Evolutionary conservation across 257 asterid genomes (phyloP), one percentile per base, ranked within the genome.

Genomic region (Salvia miltiorrhiza): DNA sequence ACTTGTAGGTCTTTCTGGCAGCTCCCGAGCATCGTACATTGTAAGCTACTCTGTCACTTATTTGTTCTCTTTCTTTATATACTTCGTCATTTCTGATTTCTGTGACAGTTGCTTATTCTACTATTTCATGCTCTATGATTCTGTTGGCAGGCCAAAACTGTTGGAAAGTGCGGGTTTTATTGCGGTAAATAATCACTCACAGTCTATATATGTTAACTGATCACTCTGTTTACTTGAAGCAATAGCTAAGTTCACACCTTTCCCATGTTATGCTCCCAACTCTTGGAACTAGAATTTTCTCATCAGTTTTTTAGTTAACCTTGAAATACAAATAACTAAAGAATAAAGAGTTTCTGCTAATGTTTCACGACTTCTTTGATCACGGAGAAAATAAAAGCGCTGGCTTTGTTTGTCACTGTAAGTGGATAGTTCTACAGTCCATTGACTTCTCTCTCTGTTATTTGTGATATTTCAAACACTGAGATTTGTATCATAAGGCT

Each of bases 1-100:
- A 14, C 40, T 69, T 19, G 28, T 62, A 92, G 97, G 97, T 76
- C 81, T 90, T 23, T 72, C 81, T 59, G 95, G 93, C 33, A 72
- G 71, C 41, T 52, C 82, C 61, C 90, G 91, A 26, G 85, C 82
- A 41, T 76, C 84, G 23, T 76, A 72, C 78, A 67, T 84, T 67
- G 98, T 88, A 69, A 82, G 86, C 71, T 69, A 11, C 73, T 59
- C 63, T 21, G 10, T 28, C 57, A 3, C 17, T 73, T 21, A 35
- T 33, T 7, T 13, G 14, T 52, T 33, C 45, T 16, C 17, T 63
- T 57, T 33, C 20, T 3, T 14, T 61, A 20, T 20, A 24, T 24
- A 47, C 16, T 56, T 56, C 49, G 9, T 20, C 7, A 33, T 39
- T 23, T 43, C 14, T 6, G n/a, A 14, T 63, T 65, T 63, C 17